These are phyloP conservation scores for Trichoderma reesei DNA, from an alignment of 495 filamentous ascomycete genomes.

Conservation along the genomic window DNA sequence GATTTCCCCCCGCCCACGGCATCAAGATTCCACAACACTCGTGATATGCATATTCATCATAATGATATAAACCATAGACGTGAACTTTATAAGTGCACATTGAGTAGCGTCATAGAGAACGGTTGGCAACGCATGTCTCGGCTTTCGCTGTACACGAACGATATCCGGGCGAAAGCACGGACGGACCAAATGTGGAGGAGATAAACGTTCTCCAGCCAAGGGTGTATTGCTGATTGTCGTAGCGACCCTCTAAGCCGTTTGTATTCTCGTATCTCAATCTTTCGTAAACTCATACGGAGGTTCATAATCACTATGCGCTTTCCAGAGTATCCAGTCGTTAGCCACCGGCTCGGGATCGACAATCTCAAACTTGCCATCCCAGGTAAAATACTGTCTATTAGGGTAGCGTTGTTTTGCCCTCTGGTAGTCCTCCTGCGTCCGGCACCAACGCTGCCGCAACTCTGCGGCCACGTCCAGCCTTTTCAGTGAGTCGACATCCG, in stretches of 20 bases:
- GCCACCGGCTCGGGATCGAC: background rate
- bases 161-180: background rate
- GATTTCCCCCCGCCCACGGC: no score
- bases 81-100: no score
- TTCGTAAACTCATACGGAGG: no score
- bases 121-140: conserved; percentile 2
- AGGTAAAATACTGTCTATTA: background rate
- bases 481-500: background rate
- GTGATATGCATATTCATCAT: no score
- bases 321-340: background rate
- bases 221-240: no score
- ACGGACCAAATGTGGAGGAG: no score
- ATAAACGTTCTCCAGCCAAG: no score
- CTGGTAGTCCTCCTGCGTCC: background rate
- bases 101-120: background rate
- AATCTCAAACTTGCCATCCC: background rate
- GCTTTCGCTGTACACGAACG: background rate
- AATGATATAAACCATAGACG: no score
- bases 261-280: no score
- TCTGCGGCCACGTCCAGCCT: background rate
- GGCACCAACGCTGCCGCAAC: background rate
- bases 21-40: no score
- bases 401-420: background rate
- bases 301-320: background rate
- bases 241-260: no score